Evolutionary conservation across 768 basidiomycete genomes (phyloP).

Genomic region (Calocybe indica): DNA sequence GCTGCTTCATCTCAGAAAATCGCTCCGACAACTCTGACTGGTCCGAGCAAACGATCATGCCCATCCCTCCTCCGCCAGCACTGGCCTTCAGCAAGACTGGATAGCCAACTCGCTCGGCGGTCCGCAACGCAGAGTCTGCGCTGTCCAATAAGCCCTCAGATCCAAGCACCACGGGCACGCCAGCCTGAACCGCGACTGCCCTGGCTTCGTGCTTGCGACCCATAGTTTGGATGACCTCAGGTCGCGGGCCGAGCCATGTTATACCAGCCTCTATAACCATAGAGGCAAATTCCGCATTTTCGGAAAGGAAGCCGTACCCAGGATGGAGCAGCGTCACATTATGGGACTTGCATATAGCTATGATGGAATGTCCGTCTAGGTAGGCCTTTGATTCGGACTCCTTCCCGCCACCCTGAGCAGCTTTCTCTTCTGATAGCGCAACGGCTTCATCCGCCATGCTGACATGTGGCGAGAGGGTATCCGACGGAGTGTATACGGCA

Average conservation of each 20-base stretch:
- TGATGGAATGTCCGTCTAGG: slow-evolving; percentile 28
- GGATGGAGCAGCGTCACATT: slow-evolving; percentile 51
- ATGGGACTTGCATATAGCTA: slow-evolving; percentile 34
- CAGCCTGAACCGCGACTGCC: slow-evolving; percentile 35
- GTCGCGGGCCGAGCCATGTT: slow-evolving; percentile 51
- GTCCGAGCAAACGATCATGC: slow-evolving; percentile 46
- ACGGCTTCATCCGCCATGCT: slow-evolving; percentile 45
- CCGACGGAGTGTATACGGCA: slow-evolving; percentile 54
- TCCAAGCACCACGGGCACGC: slow-evolving; percentile 52
- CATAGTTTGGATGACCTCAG: slow-evolving; percentile 45
- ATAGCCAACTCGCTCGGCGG: slow-evolving; percentile 40
- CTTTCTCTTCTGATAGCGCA: slow-evolving; percentile 19
- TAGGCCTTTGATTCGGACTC: slow-evolving; percentile 40
- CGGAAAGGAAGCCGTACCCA: slow-evolving; percentile 62
- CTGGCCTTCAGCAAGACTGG: slow-evolving; percentile 66
- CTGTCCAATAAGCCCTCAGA: slow-evolving; percentile 40
- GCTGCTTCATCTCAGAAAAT: slow-evolving; percentile 30
- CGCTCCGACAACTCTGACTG: slow-evolving; percentile 29
- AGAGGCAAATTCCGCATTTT: slow-evolving; percentile 52
- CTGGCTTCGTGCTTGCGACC: slow-evolving; percentile 60
- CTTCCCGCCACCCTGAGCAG: neutral
- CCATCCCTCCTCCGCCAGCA: slow-evolving; percentile 68
- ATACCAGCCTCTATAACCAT: slow-evolving; percentile 41
- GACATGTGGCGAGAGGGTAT: slow-evolving; percentile 55
- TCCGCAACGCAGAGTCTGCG: slow-evolving; percentile 31